These are phyloP conservation scores for Suillus alpinus DNA, from an alignment of 768 basidiomycete genomes.

Conservation along the genomic window DNA sequence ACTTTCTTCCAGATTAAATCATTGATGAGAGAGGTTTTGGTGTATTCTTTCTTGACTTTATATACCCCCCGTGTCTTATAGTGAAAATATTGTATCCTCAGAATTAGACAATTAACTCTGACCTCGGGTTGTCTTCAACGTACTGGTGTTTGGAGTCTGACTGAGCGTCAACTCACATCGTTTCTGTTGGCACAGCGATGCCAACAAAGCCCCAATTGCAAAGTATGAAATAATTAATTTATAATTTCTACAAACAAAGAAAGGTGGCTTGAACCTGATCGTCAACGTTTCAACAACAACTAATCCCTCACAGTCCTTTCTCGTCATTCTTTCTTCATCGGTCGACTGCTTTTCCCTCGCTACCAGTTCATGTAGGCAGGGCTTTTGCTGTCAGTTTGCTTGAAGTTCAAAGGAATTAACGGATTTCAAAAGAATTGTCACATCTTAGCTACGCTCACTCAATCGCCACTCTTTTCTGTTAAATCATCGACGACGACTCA, in stretches of 20 bases:
- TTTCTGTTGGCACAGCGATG: conserved; percentile 16
- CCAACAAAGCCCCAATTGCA: conserved; percentile 17
- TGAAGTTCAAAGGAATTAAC: neutral
- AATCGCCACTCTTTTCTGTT: conserved; percentile 22
- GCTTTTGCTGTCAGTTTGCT: neutral
- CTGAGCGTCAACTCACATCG: neutral
- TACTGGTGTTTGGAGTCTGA: neutral
- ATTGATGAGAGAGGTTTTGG: conserved; percentile 13
- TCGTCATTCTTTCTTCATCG: conserved; percentile 1
- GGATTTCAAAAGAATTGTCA: neutral
- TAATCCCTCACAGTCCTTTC: conserved; percentile 4
- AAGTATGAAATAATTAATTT: neutral
- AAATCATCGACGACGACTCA: conserved; percentile 14
- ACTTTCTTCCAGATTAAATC: conserved; percentile 29
- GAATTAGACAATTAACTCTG: neutral
- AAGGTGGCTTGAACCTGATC: conserved; percentile 8
- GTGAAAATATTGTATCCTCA: neutral
- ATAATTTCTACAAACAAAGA: neutral
- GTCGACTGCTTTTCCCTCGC: conserved; percentile 5
- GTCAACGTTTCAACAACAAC: neutral
- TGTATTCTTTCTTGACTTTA: neutral
- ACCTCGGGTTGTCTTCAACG: neutral
- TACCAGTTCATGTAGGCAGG: conserved; percentile 11
- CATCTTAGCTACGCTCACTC: conserved; percentile 3
- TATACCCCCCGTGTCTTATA: conserved; percentile 4